A percentile compares a stretch with the other conserved stretches of the same genome.
Conservation (phyloP, 352 stramenopile species). For the Phytophthora chlamydospora region DNA sequence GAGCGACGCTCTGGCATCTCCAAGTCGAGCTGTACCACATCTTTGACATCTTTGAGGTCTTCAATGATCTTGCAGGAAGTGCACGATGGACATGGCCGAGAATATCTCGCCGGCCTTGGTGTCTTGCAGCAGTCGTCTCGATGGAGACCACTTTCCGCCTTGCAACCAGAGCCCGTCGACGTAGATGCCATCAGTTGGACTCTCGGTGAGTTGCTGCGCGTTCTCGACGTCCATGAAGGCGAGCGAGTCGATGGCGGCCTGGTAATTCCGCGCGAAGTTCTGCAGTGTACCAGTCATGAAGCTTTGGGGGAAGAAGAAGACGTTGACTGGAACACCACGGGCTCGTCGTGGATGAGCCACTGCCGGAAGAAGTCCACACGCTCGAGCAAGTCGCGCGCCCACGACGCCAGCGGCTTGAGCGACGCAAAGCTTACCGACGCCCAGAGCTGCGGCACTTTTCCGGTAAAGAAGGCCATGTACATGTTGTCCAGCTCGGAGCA, state of each 20-base stretch:
- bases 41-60: too few relatives aligned
- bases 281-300: conserved; percentile 97
- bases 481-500: conserved; percentile 96
- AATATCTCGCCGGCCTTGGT: conserved; percentile 94
- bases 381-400: conserved; percentile 90
- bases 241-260: conserved; percentile 94
- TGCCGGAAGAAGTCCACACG: conserved; percentile 92
- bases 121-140: conserved; percentile 73
- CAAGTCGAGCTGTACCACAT: conserved; percentile 91
- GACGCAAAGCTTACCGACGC: conserved; percentile 90
- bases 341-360: conserved; percentile 93
- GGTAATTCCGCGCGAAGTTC: conserved; percentile 95
- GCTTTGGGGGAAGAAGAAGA: conserved; percentile 96
- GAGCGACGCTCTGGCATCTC: conserved; percentile 87
- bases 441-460: conserved; percentile 91
- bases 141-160: conserved; percentile 88
- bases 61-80: too few relatives aligned
- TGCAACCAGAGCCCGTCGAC: conserved; percentile 90
- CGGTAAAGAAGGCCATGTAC: conserved; percentile 94
- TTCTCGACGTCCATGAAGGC: conserved; percentile 82
- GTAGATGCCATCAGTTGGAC: conserved; percentile 92
- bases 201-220: conserved; percentile 56
- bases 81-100: conserved; percentile 86
- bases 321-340: conserved; percentile 90
- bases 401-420: conserved; percentile 92